Conservation (phyloP, 495 filamentous ascomycete genomes). For the Trichoderma reesei region DNA sequence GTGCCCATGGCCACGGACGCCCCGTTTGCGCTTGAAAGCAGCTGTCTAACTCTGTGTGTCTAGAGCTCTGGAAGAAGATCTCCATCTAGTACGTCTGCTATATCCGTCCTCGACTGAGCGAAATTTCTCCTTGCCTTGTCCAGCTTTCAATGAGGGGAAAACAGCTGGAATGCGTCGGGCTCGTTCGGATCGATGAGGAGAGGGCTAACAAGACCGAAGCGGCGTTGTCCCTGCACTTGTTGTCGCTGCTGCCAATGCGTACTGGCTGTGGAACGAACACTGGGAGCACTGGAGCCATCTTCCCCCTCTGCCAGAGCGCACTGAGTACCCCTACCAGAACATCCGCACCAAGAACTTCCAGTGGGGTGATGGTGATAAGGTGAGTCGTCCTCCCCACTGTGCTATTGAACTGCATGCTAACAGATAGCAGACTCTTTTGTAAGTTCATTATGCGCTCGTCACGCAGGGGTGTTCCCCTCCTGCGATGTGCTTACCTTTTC, state of each 20-base stretch:
- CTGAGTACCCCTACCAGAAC: constrained; percentile 91
- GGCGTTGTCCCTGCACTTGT: constrained; percentile 59
- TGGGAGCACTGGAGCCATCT: constrained; percentile 90
- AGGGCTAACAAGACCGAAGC: constrained; percentile 33
- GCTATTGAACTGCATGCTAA: constrained; percentile 23
- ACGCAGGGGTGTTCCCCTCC: neutral
- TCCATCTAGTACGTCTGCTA: constrained; percentile 66
- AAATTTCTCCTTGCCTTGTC: constrained; percentile 19
- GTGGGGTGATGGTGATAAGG: constrained; percentile 92
- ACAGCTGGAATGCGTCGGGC: neutral
- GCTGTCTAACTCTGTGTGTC: constrained; percentile 2
- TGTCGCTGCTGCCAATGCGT: constrained; percentile 66
- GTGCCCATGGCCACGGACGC: constrained; percentile 18
- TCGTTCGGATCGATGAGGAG: constrained; percentile 1
- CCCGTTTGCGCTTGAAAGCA: constrained; percentile 1
- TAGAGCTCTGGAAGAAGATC: constrained; percentile 90
- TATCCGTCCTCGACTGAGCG: constrained; percentile 13
- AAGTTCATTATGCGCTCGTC: constrained; percentile 28
- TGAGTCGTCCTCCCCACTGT: constrained; percentile 28
- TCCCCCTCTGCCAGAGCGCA: constrained; percentile 76
- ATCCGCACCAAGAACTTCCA: constrained; percentile 81
- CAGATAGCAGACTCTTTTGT: constrained; percentile 50
- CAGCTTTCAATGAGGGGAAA: neutral
- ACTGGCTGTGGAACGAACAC: constrained; percentile 84
- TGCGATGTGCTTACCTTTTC: neutral